These are phyloP conservation scores for Ulmus americana DNA, from an alignment of 331 rosid species.

Conservation along the genomic window DNA sequence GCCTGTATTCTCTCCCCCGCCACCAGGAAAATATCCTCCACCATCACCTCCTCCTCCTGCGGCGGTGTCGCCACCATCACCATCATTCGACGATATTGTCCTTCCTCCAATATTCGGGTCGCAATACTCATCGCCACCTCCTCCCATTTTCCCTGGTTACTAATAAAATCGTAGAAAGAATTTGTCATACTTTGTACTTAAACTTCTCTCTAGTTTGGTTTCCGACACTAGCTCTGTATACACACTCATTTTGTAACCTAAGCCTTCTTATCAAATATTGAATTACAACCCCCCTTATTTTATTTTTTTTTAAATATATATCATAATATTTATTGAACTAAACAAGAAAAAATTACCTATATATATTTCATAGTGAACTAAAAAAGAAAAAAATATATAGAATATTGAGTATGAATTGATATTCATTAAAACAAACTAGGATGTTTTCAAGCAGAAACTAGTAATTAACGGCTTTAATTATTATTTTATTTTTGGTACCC, in stretches of 20 bases:
- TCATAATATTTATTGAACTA: no score
- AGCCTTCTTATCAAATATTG: not conserved
- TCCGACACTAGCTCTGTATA: not conserved
- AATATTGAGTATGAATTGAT: no score
- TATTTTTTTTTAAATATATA: no score
- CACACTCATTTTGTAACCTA: slow-evolving; percentile 1
- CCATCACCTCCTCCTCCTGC: not conserved
- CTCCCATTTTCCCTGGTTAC: slow-evolving; percentile 46
- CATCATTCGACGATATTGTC: slow-evolving; percentile 16
- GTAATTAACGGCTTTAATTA: no score
- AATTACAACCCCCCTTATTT: not conserved
- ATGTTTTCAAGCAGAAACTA: no score
- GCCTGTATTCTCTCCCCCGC: not conserved
- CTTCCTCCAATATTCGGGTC: slow-evolving; percentile 46
- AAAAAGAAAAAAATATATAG: no score
- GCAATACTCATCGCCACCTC: slow-evolving; percentile 51
- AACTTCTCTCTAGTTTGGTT: not conserved
- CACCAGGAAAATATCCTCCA: not conserved
- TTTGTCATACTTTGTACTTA: slow-evolving; percentile 9
- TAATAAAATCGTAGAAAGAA: slow-evolving; percentile 15
- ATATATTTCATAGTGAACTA: no score
- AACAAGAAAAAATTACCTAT: no score
- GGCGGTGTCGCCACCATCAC: not conserved
- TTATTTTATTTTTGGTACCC: no score
- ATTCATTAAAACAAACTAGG: no score